Evolutionary conservation across 345 rosid species (phyloP).

Genomic region (Pseudoturritis turrita): DNA sequence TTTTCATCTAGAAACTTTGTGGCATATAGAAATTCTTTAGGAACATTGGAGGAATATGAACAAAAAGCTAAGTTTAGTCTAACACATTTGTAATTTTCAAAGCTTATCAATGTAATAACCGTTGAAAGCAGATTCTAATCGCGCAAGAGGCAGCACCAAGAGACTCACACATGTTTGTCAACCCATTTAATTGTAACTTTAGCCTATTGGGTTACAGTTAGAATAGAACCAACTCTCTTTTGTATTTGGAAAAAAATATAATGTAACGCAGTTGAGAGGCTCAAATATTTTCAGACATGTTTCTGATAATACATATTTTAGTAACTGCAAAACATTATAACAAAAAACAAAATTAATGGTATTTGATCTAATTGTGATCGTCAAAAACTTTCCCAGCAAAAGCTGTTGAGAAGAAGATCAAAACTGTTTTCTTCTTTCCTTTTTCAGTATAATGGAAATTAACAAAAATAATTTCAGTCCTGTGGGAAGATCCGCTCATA

Average conservation of each 20-base stretch:
- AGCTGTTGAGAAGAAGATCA: constrained; percentile 17
- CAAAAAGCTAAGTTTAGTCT: too few species aligned
- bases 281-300: constrained; percentile 6
- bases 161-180: too few species aligned
- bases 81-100: too few species aligned
- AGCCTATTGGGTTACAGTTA: not conserved
- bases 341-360: constrained; percentile 18
- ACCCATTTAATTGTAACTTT: too few species aligned
- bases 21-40: too few species aligned
- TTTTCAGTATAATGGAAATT: constrained; percentile 20
- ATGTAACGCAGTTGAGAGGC: not conserved
- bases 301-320: constrained; percentile 3
- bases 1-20: too few species aligned
- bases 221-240: not conserved
- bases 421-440: constrained; percentile 15
- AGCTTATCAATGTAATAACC: too few species aligned
- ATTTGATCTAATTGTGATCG: constrained; percentile 28
- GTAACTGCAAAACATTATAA: not conserved
- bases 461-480: constrained; percentile 15
- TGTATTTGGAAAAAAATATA: not conserved
- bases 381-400: constrained; percentile 22
- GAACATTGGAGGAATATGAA: too few species aligned
- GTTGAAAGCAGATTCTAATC: too few species aligned
- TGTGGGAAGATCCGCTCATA: constrained; percentile 45
- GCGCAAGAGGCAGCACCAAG: too few species aligned